phyloP scores from a whole-genome alignment of 1,284 basidiomycete genomes.

The Apiotrichum montevideense region DNA sequence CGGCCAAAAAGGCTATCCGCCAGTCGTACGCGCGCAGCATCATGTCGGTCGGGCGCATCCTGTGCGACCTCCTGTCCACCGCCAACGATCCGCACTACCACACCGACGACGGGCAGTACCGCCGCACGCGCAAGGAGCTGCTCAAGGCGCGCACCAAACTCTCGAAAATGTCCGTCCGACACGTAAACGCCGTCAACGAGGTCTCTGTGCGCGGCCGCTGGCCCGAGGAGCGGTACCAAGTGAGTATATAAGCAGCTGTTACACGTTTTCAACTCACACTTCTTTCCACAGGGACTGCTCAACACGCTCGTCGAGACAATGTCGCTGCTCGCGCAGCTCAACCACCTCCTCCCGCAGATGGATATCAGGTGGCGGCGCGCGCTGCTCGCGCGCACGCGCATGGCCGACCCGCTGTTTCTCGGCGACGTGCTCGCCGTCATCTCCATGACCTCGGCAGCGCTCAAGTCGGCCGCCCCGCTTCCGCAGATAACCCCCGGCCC shows the following conservation, averaged over 20 bases:
- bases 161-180: slow-evolving; percentile 35
- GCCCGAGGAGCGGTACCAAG: slow-evolving; percentile 41
- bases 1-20: slow-evolving; percentile 45
- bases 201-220: slow-evolving; percentile 43
- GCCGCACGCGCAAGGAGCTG: slow-evolving; percentile 28
- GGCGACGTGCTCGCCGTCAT: slow-evolving; percentile 76
- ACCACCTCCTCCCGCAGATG: slow-evolving; percentile 44
- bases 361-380: slow-evolving; percentile 61
- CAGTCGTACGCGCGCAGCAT: slow-evolving; percentile 46
- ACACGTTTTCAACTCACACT: no score
- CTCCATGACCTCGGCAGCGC: slow-evolving; percentile 53
- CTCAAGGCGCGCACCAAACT: slow-evolving; percentile 37
- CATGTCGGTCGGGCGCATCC: slow-evolving; percentile 41
- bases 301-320: slow-evolving; percentile 39
- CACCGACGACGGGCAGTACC: slow-evolving; percentile 20
- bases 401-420: slow-evolving; percentile 72
- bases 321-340: slow-evolving; percentile 40
- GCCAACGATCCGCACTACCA: slow-evolving; percentile 38
- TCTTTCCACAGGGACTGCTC: slow-evolving; percentile 27
- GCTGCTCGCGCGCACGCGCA: slow-evolving; percentile 65
- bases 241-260: no score
- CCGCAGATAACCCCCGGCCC: slow-evolving; percentile 84
- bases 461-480: slow-evolving; percentile 67
- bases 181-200: slow-evolving; percentile 44
- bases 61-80: slow-evolving; percentile 46